Percentiles rank a stretch among this genome's conserved stretches.
Conservation (phyloP, 192 early-diverging fungal species). For the Gonapodya prolifera region DNA sequence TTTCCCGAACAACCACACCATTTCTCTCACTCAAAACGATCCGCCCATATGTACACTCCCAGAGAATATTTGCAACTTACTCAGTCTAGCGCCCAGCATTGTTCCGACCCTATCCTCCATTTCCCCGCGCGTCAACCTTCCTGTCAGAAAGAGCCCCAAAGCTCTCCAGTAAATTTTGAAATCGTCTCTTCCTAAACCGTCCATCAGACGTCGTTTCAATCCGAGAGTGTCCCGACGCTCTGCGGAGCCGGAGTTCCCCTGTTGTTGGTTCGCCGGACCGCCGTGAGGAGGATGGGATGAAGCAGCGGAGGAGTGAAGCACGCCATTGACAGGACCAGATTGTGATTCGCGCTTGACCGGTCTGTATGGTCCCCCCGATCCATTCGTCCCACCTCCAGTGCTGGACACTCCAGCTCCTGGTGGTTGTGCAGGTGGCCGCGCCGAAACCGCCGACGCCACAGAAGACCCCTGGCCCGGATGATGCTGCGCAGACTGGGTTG, state of each 20-base stretch:
- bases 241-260: neutral
- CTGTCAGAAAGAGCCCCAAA: neutral
- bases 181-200: neutral
- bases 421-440: neutral
- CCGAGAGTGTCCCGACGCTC: neutral
- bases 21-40: neutral
- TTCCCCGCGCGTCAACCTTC: neutral
- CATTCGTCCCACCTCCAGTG: neutral
- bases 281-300: neutral
- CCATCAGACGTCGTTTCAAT: neutral
- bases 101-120: neutral
- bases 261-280: too few relatives aligned
- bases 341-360: neutral
- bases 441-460: neutral
- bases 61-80: neutral
- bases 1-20: neutral
- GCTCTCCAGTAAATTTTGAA: neutral
- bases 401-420: neutral
- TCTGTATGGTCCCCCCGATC: neutral
- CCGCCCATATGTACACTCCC: neutral
- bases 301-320: neutral
- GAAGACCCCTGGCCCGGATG: too few relatives aligned
- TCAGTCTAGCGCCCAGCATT: neutral
- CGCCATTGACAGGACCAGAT: neutral
- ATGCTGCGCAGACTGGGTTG: neutral